These are phyloP conservation scores for Quercus bicolor DNA, from an alignment of 306 rosid genomes.

Conservation along the genomic window DNA sequence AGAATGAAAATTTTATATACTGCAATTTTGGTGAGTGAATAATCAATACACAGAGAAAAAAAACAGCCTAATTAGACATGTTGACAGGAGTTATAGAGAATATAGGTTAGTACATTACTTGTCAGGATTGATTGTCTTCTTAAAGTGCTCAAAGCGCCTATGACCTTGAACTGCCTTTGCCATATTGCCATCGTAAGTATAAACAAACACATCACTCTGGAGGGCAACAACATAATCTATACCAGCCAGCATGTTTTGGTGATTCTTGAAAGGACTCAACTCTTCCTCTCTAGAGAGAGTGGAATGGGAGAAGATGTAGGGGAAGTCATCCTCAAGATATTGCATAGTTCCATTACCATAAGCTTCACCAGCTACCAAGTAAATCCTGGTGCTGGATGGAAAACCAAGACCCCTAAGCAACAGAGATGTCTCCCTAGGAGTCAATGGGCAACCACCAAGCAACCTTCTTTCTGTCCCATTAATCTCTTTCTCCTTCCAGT, in stretches of 20 bases:
- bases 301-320: conserved; percentile 80
- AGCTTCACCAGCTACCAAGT: conserved; percentile 93
- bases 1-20: conserved; percentile 10
- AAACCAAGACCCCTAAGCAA: conserved; percentile 83
- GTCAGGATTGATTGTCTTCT: conserved; percentile 95
- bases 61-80: conserved; percentile 4
- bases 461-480: conserved; percentile 90
- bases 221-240: conserved; percentile 94
- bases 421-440: conserved; percentile 90
- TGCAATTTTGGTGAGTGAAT: not conserved
- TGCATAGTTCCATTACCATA: conserved; percentile 87
- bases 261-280: conserved; percentile 69
- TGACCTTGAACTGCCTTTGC: conserved; percentile 99
- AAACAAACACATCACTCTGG: conserved; percentile 72
- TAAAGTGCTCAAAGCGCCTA: conserved; percentile 87
- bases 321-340: conserved; percentile 76
- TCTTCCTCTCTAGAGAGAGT: conserved; percentile 71
- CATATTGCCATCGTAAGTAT: conserved; percentile 96
- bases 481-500: conserved; percentile 99
- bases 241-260: conserved; percentile 99
- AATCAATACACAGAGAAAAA: conserved; percentile 2
- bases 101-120: conserved; percentile 44
- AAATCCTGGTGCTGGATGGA: conserved; percentile 73
- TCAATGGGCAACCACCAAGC: conserved; percentile 95
- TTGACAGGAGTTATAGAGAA: conserved; percentile 9